These are phyloP conservation scores for Huntiella abstrusa DNA, from an alignment of 2,329 filamentous ascomycete genomes.

Conservation along the genomic window DNA sequence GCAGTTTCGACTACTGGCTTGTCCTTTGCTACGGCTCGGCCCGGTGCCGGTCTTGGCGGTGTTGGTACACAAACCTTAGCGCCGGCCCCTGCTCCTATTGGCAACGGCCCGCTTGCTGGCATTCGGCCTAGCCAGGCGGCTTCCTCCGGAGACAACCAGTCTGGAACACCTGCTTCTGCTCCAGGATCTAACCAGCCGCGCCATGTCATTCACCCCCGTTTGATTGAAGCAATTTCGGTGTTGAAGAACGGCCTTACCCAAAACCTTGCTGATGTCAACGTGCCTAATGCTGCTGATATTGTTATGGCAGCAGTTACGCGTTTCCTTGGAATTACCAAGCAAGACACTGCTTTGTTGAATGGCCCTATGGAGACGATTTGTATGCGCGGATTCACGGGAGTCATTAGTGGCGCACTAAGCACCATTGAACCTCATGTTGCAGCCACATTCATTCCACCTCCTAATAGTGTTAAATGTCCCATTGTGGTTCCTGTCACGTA, in stretches of 20 bases:
- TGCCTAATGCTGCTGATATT: slow-evolving; percentile 26
- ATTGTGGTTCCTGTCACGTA: slow-evolving; percentile 9
- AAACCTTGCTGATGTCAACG: slow-evolving; percentile 25
- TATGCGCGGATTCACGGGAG: slow-evolving; percentile 23
- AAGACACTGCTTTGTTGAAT: slow-evolving; percentile 22
- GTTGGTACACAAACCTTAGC: not conserved
- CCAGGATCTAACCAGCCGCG: slow-evolving; percentile 12
- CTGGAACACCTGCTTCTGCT: slow-evolving; percentile 6
- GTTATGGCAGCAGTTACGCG: slow-evolving; percentile 35
- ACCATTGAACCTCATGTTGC: slow-evolving; percentile 20
- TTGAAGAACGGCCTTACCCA: slow-evolving; percentile 29
- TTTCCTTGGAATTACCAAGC: slow-evolving; percentile 27
- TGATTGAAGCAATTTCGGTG: slow-evolving; percentile 24
- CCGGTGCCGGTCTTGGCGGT: not conserved
- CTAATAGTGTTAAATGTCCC: slow-evolving; percentile 13
- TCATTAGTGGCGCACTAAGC: slow-evolving; percentile 24
- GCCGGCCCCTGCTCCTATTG: not conserved
- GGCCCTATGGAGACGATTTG: slow-evolving; percentile 29
- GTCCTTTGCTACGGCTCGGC: slow-evolving; percentile 2
- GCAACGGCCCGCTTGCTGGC: not conserved
- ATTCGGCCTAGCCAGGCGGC: slow-evolving; percentile 6
- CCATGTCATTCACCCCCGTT: slow-evolving; percentile 25
- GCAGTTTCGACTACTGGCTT: slow-evolving; percentile 1
- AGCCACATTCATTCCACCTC: slow-evolving; percentile 14
- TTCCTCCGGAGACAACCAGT: slow-evolving; percentile 3